Conservation (phyloP, 371 early-diverging fungal genomes). For the Chytridium lagenaria region DNA sequence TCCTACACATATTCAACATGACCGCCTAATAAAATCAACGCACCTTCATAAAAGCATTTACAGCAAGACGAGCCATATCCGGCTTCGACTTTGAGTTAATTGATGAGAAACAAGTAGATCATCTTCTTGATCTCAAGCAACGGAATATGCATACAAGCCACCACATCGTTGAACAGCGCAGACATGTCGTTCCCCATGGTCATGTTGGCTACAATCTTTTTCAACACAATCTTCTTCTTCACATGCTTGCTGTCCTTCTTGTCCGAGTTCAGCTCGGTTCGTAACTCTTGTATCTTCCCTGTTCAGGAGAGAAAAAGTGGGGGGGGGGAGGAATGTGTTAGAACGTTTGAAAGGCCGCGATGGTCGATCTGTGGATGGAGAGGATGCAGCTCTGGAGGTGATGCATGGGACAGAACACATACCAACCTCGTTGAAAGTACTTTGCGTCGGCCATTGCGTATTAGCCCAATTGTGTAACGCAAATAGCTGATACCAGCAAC, state of each 20-base stretch:
- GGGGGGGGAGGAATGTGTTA: neutral
- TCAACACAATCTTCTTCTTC: constrained; percentile 88
- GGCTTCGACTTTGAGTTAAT: constrained; percentile 71
- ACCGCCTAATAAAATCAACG: neutral
- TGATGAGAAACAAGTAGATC: constrained; percentile 69
- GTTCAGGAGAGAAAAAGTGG: constrained; percentile 24
- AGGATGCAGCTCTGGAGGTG: too few species aligned
- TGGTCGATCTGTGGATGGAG: too few species aligned
- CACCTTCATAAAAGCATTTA: constrained; percentile 65
- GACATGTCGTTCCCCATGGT: constrained; percentile 99
- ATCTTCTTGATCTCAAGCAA: constrained; percentile 88
- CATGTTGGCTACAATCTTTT: constrained; percentile 97
- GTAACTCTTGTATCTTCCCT: constrained; percentile 96
- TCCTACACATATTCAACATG: constrained; percentile 56
- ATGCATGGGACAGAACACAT: too few species aligned
- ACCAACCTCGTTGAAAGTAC: constrained; percentile 81
- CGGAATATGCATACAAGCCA: constrained; percentile 66
- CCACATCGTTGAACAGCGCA: constrained; percentile 76
- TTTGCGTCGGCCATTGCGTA: constrained; percentile 48
- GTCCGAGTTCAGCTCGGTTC: constrained; percentile 87
- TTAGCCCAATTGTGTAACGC: too few species aligned
- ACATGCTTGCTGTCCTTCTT: constrained; percentile 87
- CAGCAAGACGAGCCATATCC: constrained; percentile 86
- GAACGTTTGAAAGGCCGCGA: too few species aligned
- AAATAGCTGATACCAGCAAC: too few species aligned